phyloP scores from a whole-genome alignment of 305 asterid genomes.

The Solanum hybrid region DNA sequence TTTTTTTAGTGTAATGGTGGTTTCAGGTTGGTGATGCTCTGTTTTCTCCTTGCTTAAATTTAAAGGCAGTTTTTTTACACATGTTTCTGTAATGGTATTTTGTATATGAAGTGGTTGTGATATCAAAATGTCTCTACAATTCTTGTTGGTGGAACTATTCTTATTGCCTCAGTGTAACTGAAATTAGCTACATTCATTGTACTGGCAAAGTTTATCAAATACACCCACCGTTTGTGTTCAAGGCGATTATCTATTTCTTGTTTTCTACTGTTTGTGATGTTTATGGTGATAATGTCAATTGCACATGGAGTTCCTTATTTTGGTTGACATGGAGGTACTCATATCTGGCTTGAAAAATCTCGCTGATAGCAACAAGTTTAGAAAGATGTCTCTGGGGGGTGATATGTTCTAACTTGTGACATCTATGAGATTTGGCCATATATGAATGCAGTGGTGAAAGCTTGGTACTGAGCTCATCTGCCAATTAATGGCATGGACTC shows the following conservation, averaged over 20 bases:
- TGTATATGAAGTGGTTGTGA: constrained; percentile 12
- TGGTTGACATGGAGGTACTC: background rate
- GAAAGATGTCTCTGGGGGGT: background rate
- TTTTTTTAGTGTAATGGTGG: constrained; percentile 11
- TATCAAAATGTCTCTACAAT: background rate
- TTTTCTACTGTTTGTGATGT: constrained; percentile 1
- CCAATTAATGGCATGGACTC: background rate
- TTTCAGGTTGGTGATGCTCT: constrained; percentile 25
- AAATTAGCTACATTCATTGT: background rate
- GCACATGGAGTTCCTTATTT: background rate
- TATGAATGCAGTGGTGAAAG: background rate
- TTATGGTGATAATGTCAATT: background rate
- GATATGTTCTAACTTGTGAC: background rate
- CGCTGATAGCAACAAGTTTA: background rate
- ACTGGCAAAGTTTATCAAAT: background rate
- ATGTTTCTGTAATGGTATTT: background rate
- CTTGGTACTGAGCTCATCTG: background rate
- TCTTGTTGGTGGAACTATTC: background rate
- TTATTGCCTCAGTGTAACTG: background rate
- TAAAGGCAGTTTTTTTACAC: constrained; percentile 10
- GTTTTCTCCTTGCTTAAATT: constrained; percentile 18
- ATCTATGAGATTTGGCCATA: background rate
- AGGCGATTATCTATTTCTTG: background rate
- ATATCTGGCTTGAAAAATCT: background rate
- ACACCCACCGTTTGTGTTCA: background rate